Evolutionary conservation across 805 yeast species (phyloP).

Genomic region (Kuraishia hungarica): DNA sequence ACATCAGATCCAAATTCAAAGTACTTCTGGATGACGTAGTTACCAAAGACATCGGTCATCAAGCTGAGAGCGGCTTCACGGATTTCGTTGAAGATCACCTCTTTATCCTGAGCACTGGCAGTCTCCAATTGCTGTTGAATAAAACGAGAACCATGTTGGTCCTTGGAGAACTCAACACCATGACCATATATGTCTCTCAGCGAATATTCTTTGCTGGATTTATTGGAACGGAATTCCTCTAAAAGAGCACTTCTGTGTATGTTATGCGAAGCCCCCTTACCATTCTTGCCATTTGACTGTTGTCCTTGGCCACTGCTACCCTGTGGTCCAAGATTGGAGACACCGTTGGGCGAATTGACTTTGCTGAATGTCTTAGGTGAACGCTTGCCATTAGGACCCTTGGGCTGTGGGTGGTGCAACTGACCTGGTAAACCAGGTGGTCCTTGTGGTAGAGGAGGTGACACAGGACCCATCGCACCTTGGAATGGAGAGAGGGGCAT

Average conservation of each 20-base stretch:
- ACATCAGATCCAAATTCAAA: conserved; percentile 73
- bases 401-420: conserved; percentile 3
- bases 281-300: conserved; percentile 8
- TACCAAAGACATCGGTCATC: conserved; percentile 96
- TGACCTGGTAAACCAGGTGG: background rate
- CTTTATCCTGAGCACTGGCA: conserved; percentile 63
- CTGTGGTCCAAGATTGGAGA: background rate
- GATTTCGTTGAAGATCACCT: conserved; percentile 76
- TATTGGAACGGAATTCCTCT: conserved; percentile 75
- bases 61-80: conserved; percentile 65
- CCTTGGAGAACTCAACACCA: conserved; percentile 86
- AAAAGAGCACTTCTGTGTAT: conserved; percentile 70
- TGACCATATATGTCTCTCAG: conserved; percentile 77
- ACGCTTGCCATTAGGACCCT: conserved; percentile 3
- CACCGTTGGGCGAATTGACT: background rate
- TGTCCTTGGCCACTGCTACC: background rate
- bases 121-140: conserved; percentile 79
- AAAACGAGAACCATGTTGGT: conserved; percentile 95
- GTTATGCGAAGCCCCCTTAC: conserved; percentile 26
- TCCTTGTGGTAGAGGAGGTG: conserved; percentile 3
- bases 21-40: conserved; percentile 90
- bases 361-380: background rate
- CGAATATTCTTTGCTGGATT: conserved; percentile 46
- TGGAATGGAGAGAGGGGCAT: background rate
- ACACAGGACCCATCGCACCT: conserved; percentile 1